Evolutionary conservation across 345 rosid species (phyloP), one percentile per base, ranked within the genome.

Genomic region (Aurinia saxatilis): DNA sequence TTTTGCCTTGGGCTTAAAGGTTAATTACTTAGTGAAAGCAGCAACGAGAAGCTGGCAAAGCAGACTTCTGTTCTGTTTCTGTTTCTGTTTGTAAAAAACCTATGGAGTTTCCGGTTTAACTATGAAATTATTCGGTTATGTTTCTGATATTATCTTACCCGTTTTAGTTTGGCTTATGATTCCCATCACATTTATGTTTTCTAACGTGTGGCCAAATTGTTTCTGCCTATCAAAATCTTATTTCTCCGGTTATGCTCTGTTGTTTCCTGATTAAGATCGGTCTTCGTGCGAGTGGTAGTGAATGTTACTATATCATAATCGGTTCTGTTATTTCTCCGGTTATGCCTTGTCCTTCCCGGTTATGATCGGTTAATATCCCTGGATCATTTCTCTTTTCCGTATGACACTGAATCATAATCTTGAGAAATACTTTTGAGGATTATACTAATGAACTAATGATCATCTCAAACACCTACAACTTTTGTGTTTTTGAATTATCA

Each of bases 21-120:
- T 50, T 57, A 5, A 57, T 71, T 57, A 73, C 79, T 46, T 80
- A 92, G 96, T 88, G 90, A 88, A 92, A 88, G 95, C 86, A 88
- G 95, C 98, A 88, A 88, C 79, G 98, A 84, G 73, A 91, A 80
- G 98, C 95, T 88, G 71, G 88, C 62, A 76, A 71, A 83, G 81
- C 6, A 37, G 63, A 64, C 53, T 56, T 70, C 52, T 70, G 57
- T 70, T 70, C 68, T 61, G 63, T 63, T 61, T 61, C 66, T 61
- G 31, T 57, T 55, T 29, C 46, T 57, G 67, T 53, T 40, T 59
- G 52, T 68, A 41, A 34, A 41, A 34, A 23, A 60, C 51, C 2
- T 36, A 5, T 19, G n/a, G 2, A 8, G 0, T 48, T 9, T 40
- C 34, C 56, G 66, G 75, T 71, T 71, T 34, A 5, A 49, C 47